These are phyloP conservation scores for Pyrrhoderma noxium DNA, from an alignment of 1,284 basidiomycete genomes.

Conservation along the genomic window DNA sequence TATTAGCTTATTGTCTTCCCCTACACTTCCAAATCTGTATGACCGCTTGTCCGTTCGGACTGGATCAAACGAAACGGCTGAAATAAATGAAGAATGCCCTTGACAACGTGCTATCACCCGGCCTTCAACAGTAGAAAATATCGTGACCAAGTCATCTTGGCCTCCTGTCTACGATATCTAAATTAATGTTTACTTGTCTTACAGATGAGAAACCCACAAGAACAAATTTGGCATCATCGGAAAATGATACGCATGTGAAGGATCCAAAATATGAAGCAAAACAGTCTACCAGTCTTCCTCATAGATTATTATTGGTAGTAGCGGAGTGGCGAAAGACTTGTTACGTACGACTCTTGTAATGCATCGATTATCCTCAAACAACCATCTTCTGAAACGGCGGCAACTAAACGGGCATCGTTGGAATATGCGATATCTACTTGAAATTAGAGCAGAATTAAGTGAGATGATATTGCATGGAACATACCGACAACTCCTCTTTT, in stretches of 20 bases:
- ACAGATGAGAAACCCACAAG: constrained; percentile 43
- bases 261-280: constrained; percentile 91
- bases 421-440: constrained; percentile 81
- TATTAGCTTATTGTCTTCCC: constrained; percentile 90
- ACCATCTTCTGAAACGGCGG: constrained; percentile 84
- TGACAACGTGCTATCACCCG: constrained; percentile 94
- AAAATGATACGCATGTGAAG: constrained; percentile 87
- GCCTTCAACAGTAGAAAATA: constrained; percentile 88
- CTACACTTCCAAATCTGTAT: constrained; percentile 88
- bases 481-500: constrained; percentile 66
- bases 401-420: constrained; percentile 82
- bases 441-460: neutral
- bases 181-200: neutral
- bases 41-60: constrained; percentile 78
- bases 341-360: constrained; percentile 69
- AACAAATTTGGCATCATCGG: constrained; percentile 90
- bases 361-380: constrained; percentile 83
- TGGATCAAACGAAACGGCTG: constrained; percentile 84
- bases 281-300: constrained; percentile 70
- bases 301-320: neutral
- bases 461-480: constrained; percentile 21
- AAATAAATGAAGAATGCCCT: constrained; percentile 93
- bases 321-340: neutral
- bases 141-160: constrained; percentile 91
- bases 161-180: constrained; percentile 56